Conservation (phyloP, 2,329 filamentous ascomycete species). For the Pestalotiopsis sp. region DNA sequence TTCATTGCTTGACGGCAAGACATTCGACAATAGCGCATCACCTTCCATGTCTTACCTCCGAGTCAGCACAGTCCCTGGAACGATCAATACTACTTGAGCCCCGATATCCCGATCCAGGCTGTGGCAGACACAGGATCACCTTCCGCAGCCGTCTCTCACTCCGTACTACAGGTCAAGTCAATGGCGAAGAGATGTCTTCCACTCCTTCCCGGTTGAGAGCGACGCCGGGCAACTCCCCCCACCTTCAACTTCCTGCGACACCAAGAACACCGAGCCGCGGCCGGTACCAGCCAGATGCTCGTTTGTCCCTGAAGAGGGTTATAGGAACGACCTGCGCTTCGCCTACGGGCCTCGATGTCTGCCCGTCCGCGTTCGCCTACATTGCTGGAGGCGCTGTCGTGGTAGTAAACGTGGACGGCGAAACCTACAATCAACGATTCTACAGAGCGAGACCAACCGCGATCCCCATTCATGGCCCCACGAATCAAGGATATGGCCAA, state of each 20-base stretch:
- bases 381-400: slow-evolving; percentile 94
- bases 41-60: not conserved
- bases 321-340: slow-evolving; percentile 88
- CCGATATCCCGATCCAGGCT: not conserved
- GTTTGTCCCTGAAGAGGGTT: slow-evolving; percentile 77
- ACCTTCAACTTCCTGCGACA: slow-evolving; percentile 53
- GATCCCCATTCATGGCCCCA: slow-evolving; percentile 63
- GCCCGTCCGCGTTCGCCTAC: slow-evolving; percentile 81
- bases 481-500: slow-evolving; percentile 52
- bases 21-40: not conserved
- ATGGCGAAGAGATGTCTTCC: slow-evolving; percentile 62
- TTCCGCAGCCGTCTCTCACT: not conserved
- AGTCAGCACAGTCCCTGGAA: not conserved
- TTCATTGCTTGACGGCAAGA: not conserved
- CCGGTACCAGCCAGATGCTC: slow-evolving; percentile 52
- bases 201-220: slow-evolving; percentile 67
- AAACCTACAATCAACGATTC: slow-evolving; percentile 77
- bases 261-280: slow-evolving; percentile 64
- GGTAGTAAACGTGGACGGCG: slow-evolving; percentile 75
- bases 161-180: slow-evolving; percentile 27
- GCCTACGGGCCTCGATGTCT: slow-evolving; percentile 83
- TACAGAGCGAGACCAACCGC: slow-evolving; percentile 84
- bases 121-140: not conserved
- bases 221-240: slow-evolving; percentile 79
- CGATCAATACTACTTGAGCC: slow-evolving; percentile 2